These are phyloP conservation scores for Yarrowia sp. DNA, from an alignment of 805 yeast species.

Conservation along the genomic window DNA sequence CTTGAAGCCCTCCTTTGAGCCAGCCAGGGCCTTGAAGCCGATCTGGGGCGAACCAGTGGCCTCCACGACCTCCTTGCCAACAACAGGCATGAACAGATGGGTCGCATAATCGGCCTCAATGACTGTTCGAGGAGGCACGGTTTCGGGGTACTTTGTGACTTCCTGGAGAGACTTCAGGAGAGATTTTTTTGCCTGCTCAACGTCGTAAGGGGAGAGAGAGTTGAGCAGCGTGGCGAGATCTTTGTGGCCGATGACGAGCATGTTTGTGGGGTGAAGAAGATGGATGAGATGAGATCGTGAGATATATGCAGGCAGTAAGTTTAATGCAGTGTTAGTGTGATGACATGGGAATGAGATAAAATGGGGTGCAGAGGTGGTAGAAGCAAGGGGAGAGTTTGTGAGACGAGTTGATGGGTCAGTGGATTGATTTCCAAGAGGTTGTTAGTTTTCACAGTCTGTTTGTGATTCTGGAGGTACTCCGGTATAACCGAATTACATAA, in stretches of 20 bases:
- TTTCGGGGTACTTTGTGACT: conserved; percentile 27
- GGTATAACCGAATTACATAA: background rate
- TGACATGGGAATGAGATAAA: background rate
- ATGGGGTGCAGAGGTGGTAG: too few species aligned
- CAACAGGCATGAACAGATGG: conserved; percentile 38
- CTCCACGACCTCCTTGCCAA: conserved; percentile 33
- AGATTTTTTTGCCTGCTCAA: conserved; percentile 20
- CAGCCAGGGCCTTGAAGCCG: conserved; percentile 36
- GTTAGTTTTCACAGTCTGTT: too few species aligned
- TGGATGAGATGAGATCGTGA: background rate
- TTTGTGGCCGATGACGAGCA: conserved; percentile 34
- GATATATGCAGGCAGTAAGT: too few species aligned
- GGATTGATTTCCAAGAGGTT: too few species aligned
- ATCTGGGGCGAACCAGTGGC: conserved; percentile 25
- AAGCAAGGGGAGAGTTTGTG: too few species aligned
- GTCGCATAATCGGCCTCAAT: conserved; percentile 32
- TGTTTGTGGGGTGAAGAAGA: background rate
- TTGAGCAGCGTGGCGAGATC: conserved; percentile 26
- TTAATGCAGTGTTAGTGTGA: background rate
- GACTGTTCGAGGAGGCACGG: conserved; percentile 31
- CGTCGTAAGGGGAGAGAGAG: conserved; percentile 7
- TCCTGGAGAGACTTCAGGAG: conserved; percentile 19
- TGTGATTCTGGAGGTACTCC: too few species aligned
- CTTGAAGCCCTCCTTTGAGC: conserved; percentile 36
- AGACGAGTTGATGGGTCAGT: too few species aligned